phyloP scores from a whole-genome alignment of 441 rosid species.

The Theobroma grandiflorum region DNA sequence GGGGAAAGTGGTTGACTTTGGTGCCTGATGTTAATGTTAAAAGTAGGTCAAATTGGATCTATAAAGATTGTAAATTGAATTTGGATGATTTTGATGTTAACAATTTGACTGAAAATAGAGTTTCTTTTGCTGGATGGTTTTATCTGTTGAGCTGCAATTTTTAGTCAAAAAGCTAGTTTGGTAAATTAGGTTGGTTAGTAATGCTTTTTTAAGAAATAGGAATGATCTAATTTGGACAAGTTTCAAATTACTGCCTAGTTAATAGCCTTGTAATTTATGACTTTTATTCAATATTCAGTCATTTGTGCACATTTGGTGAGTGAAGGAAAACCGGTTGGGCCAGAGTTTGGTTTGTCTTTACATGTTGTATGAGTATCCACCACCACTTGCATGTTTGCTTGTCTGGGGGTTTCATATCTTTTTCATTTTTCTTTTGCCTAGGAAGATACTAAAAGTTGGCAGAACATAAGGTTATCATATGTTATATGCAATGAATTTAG shows the following conservation, averaged over 20 bases:
- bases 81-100: neutral
- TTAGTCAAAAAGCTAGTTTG: slow-evolving; percentile 11
- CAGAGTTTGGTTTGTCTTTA: slow-evolving; percentile 22
- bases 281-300: slow-evolving; percentile 17
- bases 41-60: slow-evolving; percentile 23
- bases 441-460: neutral
- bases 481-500: neutral
- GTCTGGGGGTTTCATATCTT: neutral
- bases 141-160: neutral
- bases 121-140: neutral
- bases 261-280: slow-evolving; percentile 9
- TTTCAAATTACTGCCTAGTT: slow-evolving; percentile 1
- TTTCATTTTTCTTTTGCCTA: slow-evolving; percentile 1
- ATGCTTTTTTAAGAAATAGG: neutral
- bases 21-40: slow-evolving; percentile 11
- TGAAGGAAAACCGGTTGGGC: neutral
- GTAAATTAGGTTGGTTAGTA: neutral
- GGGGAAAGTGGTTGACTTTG: slow-evolving; percentile 27
- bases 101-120: neutral
- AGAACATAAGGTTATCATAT: neutral
- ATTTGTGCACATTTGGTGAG: slow-evolving; percentile 21
- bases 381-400: slow-evolving; percentile 13
- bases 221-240: slow-evolving; percentile 21
- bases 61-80: neutral
- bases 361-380: slow-evolving; percentile 15